These are phyloP conservation scores for Neckera pumila DNA, from an alignment of 225 moss, liverwort and hornwort genomes.

Conservation along the genomic window DNA sequence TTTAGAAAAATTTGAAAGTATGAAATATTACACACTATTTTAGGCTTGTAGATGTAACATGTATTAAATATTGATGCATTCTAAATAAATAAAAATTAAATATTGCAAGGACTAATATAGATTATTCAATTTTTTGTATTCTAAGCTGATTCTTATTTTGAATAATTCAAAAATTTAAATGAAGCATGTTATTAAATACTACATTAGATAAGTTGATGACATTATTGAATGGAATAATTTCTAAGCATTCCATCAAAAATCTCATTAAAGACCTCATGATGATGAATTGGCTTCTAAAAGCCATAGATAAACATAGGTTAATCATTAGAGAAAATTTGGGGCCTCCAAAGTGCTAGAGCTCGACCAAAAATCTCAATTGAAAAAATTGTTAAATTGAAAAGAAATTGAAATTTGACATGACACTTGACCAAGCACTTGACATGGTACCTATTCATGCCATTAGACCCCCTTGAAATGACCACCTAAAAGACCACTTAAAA, in stretches of 20 bases:
- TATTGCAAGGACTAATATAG: not conserved
- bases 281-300: not conserved
- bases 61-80: not conserved
- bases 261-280: too few relatives aligned
- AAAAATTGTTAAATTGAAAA: too few relatives aligned
- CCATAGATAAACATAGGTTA: fast-evolving
- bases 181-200: too few relatives aligned
- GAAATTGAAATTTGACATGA: too few relatives aligned
- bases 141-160: not conserved
- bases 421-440: too few relatives aligned
- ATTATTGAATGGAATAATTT: not conserved
- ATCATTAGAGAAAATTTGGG: too few relatives aligned
- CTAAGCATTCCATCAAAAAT: not conserved
- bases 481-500: not conserved
- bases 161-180: not conserved
- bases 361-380: too few relatives aligned
- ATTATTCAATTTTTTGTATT: not conserved
- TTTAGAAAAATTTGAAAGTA: not conserved
- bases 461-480: fast-evolving
- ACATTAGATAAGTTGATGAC: not conserved
- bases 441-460: too few relatives aligned
- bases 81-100: not conserved
- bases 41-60: not conserved
- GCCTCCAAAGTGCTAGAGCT: too few relatives aligned
- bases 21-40: too few relatives aligned